These are phyloP conservation scores for Stephanodiscus triporus DNA, from an alignment of 108 stramenopile species.

Conservation along the genomic window DNA sequence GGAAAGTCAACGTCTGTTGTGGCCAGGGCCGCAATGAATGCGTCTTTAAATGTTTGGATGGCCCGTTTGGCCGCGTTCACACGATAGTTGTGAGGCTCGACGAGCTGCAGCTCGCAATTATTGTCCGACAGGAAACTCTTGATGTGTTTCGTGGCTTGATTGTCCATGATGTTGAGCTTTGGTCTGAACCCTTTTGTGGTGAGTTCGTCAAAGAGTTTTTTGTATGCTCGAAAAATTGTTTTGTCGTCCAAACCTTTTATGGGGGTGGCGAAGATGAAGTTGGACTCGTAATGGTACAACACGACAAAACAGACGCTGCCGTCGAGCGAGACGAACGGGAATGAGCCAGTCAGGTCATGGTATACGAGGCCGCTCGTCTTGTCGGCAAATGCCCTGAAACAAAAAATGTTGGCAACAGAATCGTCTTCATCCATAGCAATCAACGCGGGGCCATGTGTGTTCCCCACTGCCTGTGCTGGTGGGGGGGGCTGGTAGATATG, in stretches of 20 bases:
- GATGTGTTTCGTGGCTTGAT: not conserved
- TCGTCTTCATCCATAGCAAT: no score
- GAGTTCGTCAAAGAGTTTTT: not conserved
- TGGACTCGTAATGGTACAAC: not conserved
- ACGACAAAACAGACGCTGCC: not conserved
- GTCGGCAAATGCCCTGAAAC: no score
- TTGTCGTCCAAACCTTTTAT: not conserved
- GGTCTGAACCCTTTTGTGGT: not conserved
- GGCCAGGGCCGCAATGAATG: slow-evolving; percentile 45
- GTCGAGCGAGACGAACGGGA: not conserved
- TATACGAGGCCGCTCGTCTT: no score
- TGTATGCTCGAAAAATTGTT: not conserved
- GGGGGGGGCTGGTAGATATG: no score
- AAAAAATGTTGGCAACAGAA: no score
- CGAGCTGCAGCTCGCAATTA: not conserved
- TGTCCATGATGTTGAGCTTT: not conserved
- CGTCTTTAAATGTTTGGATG: slow-evolving; percentile 48
- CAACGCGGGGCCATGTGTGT: no score
- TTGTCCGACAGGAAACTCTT: not conserved
- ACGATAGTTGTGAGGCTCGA: slow-evolving; percentile 17
- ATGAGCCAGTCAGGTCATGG: no score
- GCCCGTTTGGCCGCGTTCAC: slow-evolving; percentile 51
- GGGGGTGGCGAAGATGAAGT: not conserved
- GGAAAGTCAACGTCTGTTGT: slow-evolving; percentile 40
- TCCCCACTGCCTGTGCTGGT: no score